A percentile compares a stretch with the other conserved stretches of the same genome.
Evolutionary conservation across 2,329 filamentous ascomycete species (phyloP).

Genomic region (Calcarisporium arbuscula): DNA sequence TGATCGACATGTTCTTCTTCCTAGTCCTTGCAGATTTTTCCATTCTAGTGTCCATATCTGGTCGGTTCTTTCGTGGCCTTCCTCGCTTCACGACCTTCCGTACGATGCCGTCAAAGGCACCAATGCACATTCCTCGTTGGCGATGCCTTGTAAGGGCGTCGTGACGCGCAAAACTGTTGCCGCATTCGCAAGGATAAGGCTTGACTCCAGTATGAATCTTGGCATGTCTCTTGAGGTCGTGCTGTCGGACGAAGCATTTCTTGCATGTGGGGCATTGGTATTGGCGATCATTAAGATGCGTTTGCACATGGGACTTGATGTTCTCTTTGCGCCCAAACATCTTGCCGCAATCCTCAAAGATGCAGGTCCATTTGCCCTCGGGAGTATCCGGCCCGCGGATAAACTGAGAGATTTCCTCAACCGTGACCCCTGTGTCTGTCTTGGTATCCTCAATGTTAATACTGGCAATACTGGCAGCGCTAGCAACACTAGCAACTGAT

Average conservation of each 20-base stretch:
- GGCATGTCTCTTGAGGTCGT: conserved; percentile 93
- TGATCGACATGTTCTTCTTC: conserved; percentile 47
- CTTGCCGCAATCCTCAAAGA: conserved; percentile 75
- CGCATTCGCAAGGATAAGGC: conserved; percentile 89
- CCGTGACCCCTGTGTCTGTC: conserved; percentile 75
- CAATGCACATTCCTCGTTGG: conserved; percentile 93
- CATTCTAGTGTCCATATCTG: conserved; percentile 48
- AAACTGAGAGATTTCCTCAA: conserved; percentile 74
- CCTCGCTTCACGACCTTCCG: conserved; percentile 57
- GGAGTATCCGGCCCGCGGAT: conserved; percentile 65
- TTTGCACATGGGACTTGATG: conserved; percentile 97
- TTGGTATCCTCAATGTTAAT: conserved; percentile 61
- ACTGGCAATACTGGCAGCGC: conserved; percentile 52
- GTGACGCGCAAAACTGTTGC: conserved; percentile 89
- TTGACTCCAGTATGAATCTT: conserved; percentile 97
- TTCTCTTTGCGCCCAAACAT: conserved; percentile 97
- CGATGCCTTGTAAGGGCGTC: conserved; percentile 91
- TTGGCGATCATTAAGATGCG: conserved; percentile 91
- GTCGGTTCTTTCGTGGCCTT: conserved; percentile 55
- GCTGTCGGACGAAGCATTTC: conserved; percentile 94
- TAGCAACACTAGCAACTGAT: conserved; percentile 51
- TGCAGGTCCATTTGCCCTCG: conserved; percentile 76
- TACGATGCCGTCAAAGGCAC: conserved; percentile 76
- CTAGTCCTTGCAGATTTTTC: conserved; percentile 51
- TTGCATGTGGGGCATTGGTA: conserved; percentile 89